These are phyloP conservation scores for Coemansia sp. DNA, from an alignment of 192 early-diverging fungal species.

Conservation along the genomic window DNA sequence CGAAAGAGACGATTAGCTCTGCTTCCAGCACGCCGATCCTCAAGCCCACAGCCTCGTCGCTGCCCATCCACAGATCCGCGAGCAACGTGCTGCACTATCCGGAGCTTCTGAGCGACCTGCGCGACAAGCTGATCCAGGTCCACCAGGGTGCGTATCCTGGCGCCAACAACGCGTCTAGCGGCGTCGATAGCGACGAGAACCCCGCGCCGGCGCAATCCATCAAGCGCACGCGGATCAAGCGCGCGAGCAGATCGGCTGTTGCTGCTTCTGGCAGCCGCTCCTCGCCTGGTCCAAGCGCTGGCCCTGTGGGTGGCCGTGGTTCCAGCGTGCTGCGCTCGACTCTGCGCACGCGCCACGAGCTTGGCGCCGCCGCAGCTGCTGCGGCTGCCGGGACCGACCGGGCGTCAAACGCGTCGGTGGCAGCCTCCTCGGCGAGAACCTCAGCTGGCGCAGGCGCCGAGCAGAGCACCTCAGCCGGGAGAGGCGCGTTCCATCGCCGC, in stretches of 20 bases:
- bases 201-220: slow-evolving; percentile 12
- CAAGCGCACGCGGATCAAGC: slow-evolving; percentile 27
- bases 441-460: not conserved
- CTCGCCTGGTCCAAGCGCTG: slow-evolving; percentile 3
- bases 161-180: slow-evolving; percentile 28
- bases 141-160: slow-evolving; percentile 31
- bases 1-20: slow-evolving; percentile 14
- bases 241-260: slow-evolving; percentile 12
- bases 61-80: slow-evolving; percentile 49
- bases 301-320: slow-evolving; percentile 10
- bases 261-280: slow-evolving; percentile 3
- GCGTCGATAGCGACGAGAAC: slow-evolving; percentile 47
- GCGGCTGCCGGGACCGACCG: slow-evolving; percentile 3
- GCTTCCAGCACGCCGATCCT: slow-evolving; percentile 44
- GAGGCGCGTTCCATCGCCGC: slow-evolving; percentile 35
- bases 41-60: slow-evolving; percentile 14
- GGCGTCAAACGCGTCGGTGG: not conserved
- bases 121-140: slow-evolving; percentile 51
- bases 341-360: slow-evolving; percentile 12
- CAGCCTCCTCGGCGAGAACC: not conserved
- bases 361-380: slow-evolving; percentile 3
- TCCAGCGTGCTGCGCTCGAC: slow-evolving; percentile 9
- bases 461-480: not conserved
- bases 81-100: slow-evolving; percentile 57
- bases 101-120: slow-evolving; percentile 53